phyloP scores from a whole-genome alignment of 805 yeast species.

The Phaffomyces thermotolerans region DNA sequence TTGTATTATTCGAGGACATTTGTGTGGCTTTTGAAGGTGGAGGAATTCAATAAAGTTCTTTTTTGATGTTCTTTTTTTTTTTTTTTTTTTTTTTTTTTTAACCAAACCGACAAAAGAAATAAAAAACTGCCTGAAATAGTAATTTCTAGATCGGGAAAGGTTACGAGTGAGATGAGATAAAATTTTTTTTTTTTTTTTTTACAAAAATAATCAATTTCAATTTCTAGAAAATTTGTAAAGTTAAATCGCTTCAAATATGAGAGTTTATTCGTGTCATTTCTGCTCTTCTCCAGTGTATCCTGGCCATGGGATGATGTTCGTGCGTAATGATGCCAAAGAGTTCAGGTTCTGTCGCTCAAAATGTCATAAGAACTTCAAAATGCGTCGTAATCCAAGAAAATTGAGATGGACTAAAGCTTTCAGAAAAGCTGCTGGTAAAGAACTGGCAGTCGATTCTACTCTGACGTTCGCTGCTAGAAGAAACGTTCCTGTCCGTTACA shows the following conservation, averaged over 20 bases:
- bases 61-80: too few species aligned
- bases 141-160: neutral
- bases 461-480: constrained; percentile 95
- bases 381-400: constrained; percentile 97
- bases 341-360: constrained; percentile 96
- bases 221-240: too few species aligned
- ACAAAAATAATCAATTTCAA: too few species aligned
- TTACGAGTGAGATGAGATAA: neutral
- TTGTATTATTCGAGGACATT: constrained; percentile 17
- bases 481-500: constrained; percentile 95
- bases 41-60: too few species aligned
- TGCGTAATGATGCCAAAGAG: constrained; percentile 96
- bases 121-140: neutral
- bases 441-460: constrained; percentile 94
- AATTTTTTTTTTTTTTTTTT: too few species aligned
- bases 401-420: constrained; percentile 98
- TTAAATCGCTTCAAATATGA: constrained; percentile 44
- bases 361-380: constrained; percentile 95
- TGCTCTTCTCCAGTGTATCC: constrained; percentile 96
- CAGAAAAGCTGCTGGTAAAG: constrained; percentile 98
- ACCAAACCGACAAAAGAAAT: too few species aligned
- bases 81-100: too few species aligned
- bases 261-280: constrained; percentile 88
- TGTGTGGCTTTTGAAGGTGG: neutral
- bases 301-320: constrained; percentile 94